Evolutionary conservation across 176 grass and related monocot genomes (phyloP), one percentile per base, ranked within the genome.

Genomic region (Triticum dicoccoides): DNA sequence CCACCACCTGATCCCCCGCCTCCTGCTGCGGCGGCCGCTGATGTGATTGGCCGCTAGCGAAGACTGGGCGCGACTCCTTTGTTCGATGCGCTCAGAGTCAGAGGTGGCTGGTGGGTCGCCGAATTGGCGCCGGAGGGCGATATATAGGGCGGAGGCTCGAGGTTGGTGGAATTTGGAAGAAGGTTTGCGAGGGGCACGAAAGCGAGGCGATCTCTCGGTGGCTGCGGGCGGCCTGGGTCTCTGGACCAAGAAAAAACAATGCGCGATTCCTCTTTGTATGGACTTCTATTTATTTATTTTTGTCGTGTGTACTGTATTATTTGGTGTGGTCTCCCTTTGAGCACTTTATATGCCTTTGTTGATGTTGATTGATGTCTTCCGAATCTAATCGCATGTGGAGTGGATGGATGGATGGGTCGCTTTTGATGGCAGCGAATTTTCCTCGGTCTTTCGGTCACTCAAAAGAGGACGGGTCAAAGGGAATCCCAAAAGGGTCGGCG

Each of bases 131-230:
- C 18, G 17, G 67, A 6, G n/a, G 78, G n/a, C 6, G 58, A 87
- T 74, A 35, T 79, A 79, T 79, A 67, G 41, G 37, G 34, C 17
- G 42, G 24, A 76, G 56, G 8, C 27, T 54, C 13, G 73, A 89
- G 67, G 68, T 80, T 75, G 76, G 69, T 81, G 49, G 88, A 85
- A 87, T 47, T 64, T 6, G 82, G 82, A 75, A 15, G 70, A 65
- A 81, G 14, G 82, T 61, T 80, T 21, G 74, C 65, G 71, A 83
- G 82, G 56, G 25, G 21, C 18, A 61, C 24, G 20, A 76, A 84
- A 72, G 17, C 51, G 33, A 44, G 5, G 25, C 73, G 56, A 30
- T 65, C 30, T 73, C 30, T 38, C 61, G 77, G 78, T 77, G 71
- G 78, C 37, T 39, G 69, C 20, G 49, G 14, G 11, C 0, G 56